A percentile compares a stretch with the other conserved stretches of the same genome.
phyloP scores from a whole-genome alignment of 1,284 basidiomycete species.

The Stygiomarasmius scandens region DNA sequence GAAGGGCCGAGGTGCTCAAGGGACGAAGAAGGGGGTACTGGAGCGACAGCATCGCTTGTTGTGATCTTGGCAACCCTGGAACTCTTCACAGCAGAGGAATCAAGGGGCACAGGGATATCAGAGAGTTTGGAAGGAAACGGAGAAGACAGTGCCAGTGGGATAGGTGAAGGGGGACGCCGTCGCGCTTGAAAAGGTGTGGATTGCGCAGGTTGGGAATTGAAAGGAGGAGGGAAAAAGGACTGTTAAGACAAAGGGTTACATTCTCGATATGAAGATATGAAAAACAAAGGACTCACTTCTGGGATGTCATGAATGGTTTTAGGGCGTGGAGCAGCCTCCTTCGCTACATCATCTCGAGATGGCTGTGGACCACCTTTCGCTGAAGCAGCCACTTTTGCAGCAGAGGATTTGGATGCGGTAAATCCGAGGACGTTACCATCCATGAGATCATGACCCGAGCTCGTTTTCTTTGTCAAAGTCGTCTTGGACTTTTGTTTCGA shows the following conservation, averaged over 20 bases:
- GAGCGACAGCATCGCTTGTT: background rate
- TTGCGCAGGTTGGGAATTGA: background rate
- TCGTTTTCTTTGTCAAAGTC: background rate
- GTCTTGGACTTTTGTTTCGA: background rate
- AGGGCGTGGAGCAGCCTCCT: background rate
- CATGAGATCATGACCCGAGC: background rate
- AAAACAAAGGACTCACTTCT: background rate
- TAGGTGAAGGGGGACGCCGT: background rate
- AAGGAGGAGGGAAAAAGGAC: background rate
- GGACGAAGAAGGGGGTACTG: background rate
- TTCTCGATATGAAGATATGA: background rate
- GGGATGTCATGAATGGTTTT: background rate
- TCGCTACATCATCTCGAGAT: background rate
- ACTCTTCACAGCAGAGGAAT: background rate
- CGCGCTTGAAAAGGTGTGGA: background rate
- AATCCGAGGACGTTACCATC: background rate
- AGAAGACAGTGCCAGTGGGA: background rate
- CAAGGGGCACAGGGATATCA: background rate
- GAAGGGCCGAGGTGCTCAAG: background rate
- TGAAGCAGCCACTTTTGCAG: background rate
- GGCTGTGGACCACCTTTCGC: background rate
- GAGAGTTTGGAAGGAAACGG: background rate
- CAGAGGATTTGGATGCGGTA: conserved; percentile 5
- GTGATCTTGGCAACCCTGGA: background rate
- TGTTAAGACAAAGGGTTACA: background rate